phyloP scores from a whole-genome alignment of 2,329 filamentous ascomycete genomes.

The Ophiostoma himal-ulmi region DNA sequence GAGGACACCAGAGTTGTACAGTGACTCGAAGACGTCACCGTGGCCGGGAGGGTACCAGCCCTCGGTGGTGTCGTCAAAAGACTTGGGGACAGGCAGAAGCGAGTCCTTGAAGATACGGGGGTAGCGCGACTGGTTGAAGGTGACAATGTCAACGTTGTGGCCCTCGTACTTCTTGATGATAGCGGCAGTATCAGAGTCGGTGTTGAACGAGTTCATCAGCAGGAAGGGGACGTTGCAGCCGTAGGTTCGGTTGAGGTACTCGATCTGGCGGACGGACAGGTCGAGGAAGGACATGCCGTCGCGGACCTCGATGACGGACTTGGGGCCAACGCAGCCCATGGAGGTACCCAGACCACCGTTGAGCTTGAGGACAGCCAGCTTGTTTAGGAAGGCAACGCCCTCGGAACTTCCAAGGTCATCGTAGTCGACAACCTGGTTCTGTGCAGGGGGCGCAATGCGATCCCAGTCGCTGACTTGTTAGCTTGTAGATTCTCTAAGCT shows the following conservation, averaged over 20 bases:
- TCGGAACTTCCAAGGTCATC: slow-evolving; percentile 82
- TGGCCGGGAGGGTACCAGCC: slow-evolving; percentile 99
- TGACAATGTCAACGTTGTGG: slow-evolving; percentile 98
- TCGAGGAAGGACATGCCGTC: slow-evolving; percentile 99
- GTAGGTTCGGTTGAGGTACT: slow-evolving; percentile 98
- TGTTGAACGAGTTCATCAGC: slow-evolving; percentile 99
- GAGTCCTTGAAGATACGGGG: slow-evolving; percentile 98
- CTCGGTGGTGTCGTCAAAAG: slow-evolving; percentile 75
- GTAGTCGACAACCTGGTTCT: slow-evolving; percentile 93
- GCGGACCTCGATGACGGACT: slow-evolving; percentile 98
- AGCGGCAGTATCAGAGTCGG: slow-evolving; percentile 91
- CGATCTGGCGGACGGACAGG: slow-evolving; percentile 95
- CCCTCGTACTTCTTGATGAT: slow-evolving; percentile 99
- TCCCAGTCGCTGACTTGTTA: slow-evolving; percentile 72
- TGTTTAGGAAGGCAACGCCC: slow-evolving; percentile 90
- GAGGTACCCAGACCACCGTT: slow-evolving; percentile 99
- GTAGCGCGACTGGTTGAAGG: slow-evolving; percentile 99
- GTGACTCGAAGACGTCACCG: slow-evolving; percentile 98
- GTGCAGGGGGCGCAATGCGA: slow-evolving; percentile 87
- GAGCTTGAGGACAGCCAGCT: slow-evolving; percentile 96
- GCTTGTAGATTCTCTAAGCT: neutral
- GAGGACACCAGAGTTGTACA: slow-evolving; percentile 98
- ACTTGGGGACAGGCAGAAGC: slow-evolving; percentile 89
- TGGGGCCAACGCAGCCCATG: slow-evolving; percentile 98
- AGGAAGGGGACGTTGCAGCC: slow-evolving; percentile 95